Evolutionary conservation across 2,329 filamentous ascomycete genomes (phyloP).

Genomic region (Ilyonectria mors-panacis): DNA sequence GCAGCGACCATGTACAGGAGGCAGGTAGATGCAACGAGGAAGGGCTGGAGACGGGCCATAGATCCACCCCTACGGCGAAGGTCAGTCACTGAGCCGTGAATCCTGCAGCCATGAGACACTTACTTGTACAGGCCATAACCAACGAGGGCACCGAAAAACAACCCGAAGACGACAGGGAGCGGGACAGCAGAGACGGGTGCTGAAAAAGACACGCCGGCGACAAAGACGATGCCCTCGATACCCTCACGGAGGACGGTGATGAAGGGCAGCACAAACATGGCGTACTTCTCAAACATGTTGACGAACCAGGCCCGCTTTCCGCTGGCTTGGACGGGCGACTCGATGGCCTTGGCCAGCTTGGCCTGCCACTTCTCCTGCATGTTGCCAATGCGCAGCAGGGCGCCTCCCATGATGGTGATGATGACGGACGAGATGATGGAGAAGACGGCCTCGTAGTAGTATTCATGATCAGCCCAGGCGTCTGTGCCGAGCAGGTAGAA

Average conservation of each 20-base stretch:
- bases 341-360: constrained; percentile 81
- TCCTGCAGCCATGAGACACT: constrained; percentile 30
- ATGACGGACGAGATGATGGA: constrained; percentile 83
- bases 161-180: constrained; percentile 80
- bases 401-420: constrained; percentile 86
- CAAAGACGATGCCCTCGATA: constrained; percentile 89
- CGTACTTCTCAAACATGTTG: constrained; percentile 81
- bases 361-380: constrained; percentile 88
- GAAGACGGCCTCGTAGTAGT: constrained; percentile 88
- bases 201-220: constrained; percentile 85
- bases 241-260: constrained; percentile 89
- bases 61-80: constrained; percentile 57
- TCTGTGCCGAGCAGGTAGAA: constrained; percentile 79
- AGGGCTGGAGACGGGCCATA: constrained; percentile 71
- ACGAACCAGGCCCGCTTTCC: constrained; percentile 66
- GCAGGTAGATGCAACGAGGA: constrained; percentile 86
- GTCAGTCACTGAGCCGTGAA: constrained; percentile 11
- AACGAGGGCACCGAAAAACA: constrained; percentile 75
- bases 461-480: constrained; percentile 78
- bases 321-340: constrained; percentile 63
- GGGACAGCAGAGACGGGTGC: constrained; percentile 84
- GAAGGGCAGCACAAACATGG: constrained; percentile 89
- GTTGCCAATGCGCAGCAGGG: constrained; percentile 85
- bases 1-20: constrained; percentile 88
- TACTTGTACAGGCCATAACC: constrained; percentile 86